Evolutionary conservation across 192 early-diverging fungal species (phyloP), one percentile per base, ranked within the genome.

Genomic region (Funneliformis mosseae): DNA sequence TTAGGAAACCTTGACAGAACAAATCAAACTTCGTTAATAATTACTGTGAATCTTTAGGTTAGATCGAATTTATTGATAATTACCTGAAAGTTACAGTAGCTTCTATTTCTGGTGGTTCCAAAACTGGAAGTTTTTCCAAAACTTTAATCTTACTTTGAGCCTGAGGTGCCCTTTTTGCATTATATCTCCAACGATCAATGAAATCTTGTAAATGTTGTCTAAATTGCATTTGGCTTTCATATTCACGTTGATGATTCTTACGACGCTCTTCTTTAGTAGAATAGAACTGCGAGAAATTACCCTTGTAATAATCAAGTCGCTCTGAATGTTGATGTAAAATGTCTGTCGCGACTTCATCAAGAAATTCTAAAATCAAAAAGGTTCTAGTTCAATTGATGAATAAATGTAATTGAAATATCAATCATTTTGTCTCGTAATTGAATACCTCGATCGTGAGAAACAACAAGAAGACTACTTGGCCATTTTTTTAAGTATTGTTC

Each of bases 181-280:
- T 99, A 84, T 99, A 99, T 82, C 98, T 88, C 98, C 98, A 99
- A 46, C 96, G 91, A 82, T 98, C 98, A 83, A 99, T 98, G 82
- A 98, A 99, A 16, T 94, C 98, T 79, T 99, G 97, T 86, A 98
- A 85, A 85, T 99, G 97, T 82, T 95, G 91, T 28, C 96, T 93
- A 85, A 96, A 95, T 83, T 95, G 91, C 82, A 97, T 85, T 86
- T 99, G 98, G 41, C 96, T 90, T 88, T 99, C 96, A 84, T 98
- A 99, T 85, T 99, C 98, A 77, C 95, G 90, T 46, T 95, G 82
- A 83, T 96, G 95, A 81, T 94, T 93, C 87, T 94, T 95, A 74
- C 93, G 92, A 80, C 97, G 92, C 83, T 99, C 98, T 60, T 94
- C 93, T 50, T 94, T 93, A 14, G 97, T 98, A 63, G 88, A 88